phyloP scores from a whole-genome alignment of 257 asterid species.

The Coffea canephora region DNA sequence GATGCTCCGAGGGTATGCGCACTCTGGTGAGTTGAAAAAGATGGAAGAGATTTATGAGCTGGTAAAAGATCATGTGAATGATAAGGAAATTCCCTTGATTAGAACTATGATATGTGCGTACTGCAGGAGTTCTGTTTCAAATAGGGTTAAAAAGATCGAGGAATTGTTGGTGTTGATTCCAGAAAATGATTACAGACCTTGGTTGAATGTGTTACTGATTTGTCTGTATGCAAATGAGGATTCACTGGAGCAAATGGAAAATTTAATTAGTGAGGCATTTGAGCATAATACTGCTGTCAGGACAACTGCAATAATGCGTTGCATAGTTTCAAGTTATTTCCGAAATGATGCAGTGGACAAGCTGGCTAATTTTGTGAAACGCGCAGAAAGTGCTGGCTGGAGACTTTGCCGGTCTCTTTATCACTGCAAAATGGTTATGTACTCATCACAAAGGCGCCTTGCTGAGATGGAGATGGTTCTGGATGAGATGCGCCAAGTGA shows the following conservation, averaged over 20 bases:
- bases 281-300: constrained; percentile 41
- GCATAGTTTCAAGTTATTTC: constrained; percentile 65
- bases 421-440: constrained; percentile 88
- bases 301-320: constrained; percentile 43
- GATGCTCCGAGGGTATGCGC: constrained; percentile 87
- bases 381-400: constrained; percentile 78
- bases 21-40: constrained; percentile 59
- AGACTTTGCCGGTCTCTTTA: constrained; percentile 66
- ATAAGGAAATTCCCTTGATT: constrained; percentile 41
- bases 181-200: constrained; percentile 51
- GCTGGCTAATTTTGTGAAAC: constrained; percentile 56
- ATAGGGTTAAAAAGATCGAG: constrained; percentile 59
- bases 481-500: constrained; percentile 59
- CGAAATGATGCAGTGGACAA: constrained; percentile 69
- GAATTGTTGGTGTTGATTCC: constrained; percentile 56
- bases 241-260: constrained; percentile 68
- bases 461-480: constrained; percentile 84
- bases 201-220: constrained; percentile 69
- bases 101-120: constrained; percentile 72
- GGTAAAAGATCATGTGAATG: constrained; percentile 44
- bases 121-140: constrained; percentile 49
- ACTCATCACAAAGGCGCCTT: constrained; percentile 57
- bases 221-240: constrained; percentile 67
- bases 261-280: constrained; percentile 58
- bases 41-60: constrained; percentile 72